A percentile compares a stretch with the other conserved stretches of the same genome.
Evolutionary conservation across 2,329 filamentous ascomycete genomes (phyloP).

Genomic region (Colletotrichum plurivorum): DNA sequence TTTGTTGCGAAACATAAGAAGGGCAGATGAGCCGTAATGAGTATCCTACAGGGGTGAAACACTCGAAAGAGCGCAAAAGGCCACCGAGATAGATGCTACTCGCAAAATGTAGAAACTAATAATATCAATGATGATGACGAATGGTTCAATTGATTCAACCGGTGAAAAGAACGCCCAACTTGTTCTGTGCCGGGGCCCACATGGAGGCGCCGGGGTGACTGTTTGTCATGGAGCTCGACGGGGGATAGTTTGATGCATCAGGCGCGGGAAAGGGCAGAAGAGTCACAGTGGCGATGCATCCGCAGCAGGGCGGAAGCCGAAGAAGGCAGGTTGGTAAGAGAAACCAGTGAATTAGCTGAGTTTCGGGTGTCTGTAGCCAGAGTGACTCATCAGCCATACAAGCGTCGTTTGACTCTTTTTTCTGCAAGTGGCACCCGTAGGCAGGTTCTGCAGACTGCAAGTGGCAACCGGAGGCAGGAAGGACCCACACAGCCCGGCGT

Average conservation of each 20-base stretch:
- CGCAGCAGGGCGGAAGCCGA: not conserved
- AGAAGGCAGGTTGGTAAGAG: conserved; percentile 20
- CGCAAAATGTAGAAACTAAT: not conserved
- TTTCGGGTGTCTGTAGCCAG: conserved; percentile 16
- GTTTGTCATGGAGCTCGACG: not conserved
- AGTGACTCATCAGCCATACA: conserved; percentile 38
- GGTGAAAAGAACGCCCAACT: not conserved
- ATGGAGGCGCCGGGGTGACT: conserved; percentile 8
- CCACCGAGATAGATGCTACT: not conserved
- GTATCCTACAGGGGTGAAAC: not conserved
- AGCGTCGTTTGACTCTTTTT: conserved; percentile 20
- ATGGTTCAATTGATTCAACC: conserved; percentile 14
- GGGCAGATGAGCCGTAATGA: conserved; percentile 19
- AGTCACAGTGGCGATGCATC: conserved; percentile 35
- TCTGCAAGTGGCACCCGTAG: not conserved
- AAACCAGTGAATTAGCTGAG: not conserved
- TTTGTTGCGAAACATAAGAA: conserved; percentile 55
- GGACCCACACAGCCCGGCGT: conserved; percentile 35
- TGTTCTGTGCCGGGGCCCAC: not conserved
- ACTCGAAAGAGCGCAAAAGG: not conserved
- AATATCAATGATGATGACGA: conserved; percentile 1
- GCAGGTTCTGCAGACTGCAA: too few species aligned
- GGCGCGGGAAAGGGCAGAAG: not conserved
- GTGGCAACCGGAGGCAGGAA: not conserved
- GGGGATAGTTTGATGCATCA: conserved; percentile 8